Evolutionary conservation across 352 stramenopile species (phyloP).

Genomic region (Phytopythium helicoides): DNA sequence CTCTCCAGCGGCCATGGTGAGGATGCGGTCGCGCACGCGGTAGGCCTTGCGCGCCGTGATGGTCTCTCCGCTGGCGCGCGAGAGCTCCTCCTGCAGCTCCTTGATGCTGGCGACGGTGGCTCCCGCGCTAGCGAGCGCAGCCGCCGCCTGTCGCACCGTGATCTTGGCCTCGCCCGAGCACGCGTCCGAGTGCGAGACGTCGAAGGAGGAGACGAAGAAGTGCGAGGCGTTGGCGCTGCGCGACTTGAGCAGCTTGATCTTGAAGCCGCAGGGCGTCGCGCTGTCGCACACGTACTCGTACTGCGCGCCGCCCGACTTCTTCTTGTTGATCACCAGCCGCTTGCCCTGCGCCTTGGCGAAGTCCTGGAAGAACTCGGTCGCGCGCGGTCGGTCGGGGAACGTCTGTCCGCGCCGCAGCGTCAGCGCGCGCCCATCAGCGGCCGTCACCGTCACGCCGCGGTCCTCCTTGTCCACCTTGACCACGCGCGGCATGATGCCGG

Average conservation of each 20-base stretch:
- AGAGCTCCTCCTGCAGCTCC: constrained; percentile 20
- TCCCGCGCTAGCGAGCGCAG: constrained; percentile 8
- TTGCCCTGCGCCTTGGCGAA: constrained; percentile 40
- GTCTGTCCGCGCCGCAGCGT: constrained; percentile 24
- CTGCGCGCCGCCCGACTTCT: constrained; percentile 30
- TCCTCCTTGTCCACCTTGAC: constrained; percentile 27
- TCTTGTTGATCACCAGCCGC: constrained; percentile 35
- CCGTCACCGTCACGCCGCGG: constrained; percentile 25
- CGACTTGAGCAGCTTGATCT: constrained; percentile 36
- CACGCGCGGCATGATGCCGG: constrained; percentile 18
- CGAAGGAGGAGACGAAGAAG: constrained; percentile 37
- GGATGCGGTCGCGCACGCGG: constrained; percentile 25
- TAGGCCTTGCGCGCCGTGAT: constrained; percentile 33
- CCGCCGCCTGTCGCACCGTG: constrained; percentile 30
- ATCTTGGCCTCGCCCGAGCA: constrained; percentile 24
- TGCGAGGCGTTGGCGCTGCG: constrained; percentile 30
- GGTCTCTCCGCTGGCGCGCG: constrained; percentile 21
- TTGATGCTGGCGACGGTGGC: constrained; percentile 25
- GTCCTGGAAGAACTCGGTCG: constrained; percentile 35
- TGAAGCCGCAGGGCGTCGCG: constrained; percentile 20
- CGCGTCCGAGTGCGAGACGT: constrained; percentile 14
- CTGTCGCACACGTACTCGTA: constrained; percentile 38
- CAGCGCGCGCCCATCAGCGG: constrained; percentile 15
- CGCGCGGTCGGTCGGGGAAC: constrained; percentile 23
- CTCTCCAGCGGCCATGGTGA: constrained; percentile 23